A percentile compares a stretch with the other conserved stretches of the same genome.
These are phyloP conservation scores for Colletotrichum musicola DNA, from an alignment of 2,329 filamentous ascomycete genomes.

Conservation along the genomic window DNA sequence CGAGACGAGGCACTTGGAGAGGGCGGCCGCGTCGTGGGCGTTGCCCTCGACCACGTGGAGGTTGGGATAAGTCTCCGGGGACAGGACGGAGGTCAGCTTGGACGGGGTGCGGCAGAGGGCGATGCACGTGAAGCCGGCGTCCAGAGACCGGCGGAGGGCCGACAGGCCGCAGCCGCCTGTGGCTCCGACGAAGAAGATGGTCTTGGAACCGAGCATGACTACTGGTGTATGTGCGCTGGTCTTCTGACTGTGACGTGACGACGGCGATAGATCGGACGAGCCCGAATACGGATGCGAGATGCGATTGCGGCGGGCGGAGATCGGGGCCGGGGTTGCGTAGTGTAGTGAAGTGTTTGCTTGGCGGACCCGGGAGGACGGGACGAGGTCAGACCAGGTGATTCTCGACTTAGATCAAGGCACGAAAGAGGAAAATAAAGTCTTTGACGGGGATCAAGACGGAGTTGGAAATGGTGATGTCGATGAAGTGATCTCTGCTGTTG, in stretches of 20 bases:
- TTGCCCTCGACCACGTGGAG: conserved; percentile 62
- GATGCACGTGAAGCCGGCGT: conserved; percentile 59
- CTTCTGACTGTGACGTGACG: no score
- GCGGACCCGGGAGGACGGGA: not conserved
- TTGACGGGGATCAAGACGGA: not conserved
- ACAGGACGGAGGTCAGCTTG: conserved; percentile 57
- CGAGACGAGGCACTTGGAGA: conserved; percentile 52
- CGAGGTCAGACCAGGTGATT: not conserved
- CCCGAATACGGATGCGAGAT: conserved; percentile 37
- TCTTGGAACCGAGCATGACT: conserved; percentile 45
- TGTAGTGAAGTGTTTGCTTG: no score
- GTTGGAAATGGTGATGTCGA: not conserved
- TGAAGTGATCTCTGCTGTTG: not conserved
- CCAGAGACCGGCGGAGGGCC: conserved; percentile 59
- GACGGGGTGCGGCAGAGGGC: conserved; percentile 64
- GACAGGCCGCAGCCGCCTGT: conserved; percentile 63
- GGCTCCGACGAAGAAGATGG: conserved; percentile 66
- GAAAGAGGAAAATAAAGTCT: not conserved
- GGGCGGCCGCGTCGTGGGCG: conserved; percentile 54
- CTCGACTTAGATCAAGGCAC: not conserved
- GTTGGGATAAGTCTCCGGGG: conserved; percentile 47
- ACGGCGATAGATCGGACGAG: not conserved
- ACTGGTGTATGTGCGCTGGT: not conserved
- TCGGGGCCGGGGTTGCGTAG: not conserved
- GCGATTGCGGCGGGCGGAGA: not conserved